Conservation (phyloP, 2,329 filamentous ascomycete species). For the Colletotrichum siamense region DNA sequence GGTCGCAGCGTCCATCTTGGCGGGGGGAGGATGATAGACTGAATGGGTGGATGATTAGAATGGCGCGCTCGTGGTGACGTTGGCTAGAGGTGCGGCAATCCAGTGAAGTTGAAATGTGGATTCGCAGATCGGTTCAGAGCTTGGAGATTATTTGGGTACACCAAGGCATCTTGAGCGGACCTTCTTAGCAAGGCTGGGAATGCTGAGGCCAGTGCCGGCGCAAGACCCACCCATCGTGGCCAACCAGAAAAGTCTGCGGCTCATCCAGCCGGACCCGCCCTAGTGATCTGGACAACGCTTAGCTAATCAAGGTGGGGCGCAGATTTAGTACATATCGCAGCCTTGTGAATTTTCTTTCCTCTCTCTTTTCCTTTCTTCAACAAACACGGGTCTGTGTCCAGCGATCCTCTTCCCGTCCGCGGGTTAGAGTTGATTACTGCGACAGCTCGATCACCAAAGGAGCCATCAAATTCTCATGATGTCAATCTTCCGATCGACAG, state of each 20-base stretch:
- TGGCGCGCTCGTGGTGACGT: neutral
- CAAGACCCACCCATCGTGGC: constrained; percentile 10
- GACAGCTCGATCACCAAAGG: constrained; percentile 86
- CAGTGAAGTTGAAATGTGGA: neutral
- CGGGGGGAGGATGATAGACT: neutral
- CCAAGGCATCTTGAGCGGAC: neutral
- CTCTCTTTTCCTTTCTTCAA: constrained; percentile 40
- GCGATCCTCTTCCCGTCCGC: constrained; percentile 69
- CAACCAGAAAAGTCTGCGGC: constrained; percentile 14
- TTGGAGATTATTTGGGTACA: neutral
- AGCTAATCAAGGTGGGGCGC: constrained; percentile 15
- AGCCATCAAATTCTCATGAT: constrained; percentile 78
- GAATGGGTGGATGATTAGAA: neutral
- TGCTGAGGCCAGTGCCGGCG: neutral
- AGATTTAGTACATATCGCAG: constrained; percentile 19
- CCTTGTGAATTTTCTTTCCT: constrained; percentile 26
- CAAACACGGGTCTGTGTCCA: constrained; percentile 84
- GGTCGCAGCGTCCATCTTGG: constrained; percentile 68
- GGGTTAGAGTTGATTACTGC: constrained; percentile 77
- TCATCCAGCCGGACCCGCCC: neutral
- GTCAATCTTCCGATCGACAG: constrained; percentile 94
- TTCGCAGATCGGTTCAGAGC: neutral
- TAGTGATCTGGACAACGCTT: neutral
- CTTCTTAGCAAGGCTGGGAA: neutral
- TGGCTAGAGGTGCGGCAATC: neutral